phyloP scores from a whole-genome alignment of 2,329 filamentous ascomycete genomes.

The Tolypocladium guangdongense region DNA sequence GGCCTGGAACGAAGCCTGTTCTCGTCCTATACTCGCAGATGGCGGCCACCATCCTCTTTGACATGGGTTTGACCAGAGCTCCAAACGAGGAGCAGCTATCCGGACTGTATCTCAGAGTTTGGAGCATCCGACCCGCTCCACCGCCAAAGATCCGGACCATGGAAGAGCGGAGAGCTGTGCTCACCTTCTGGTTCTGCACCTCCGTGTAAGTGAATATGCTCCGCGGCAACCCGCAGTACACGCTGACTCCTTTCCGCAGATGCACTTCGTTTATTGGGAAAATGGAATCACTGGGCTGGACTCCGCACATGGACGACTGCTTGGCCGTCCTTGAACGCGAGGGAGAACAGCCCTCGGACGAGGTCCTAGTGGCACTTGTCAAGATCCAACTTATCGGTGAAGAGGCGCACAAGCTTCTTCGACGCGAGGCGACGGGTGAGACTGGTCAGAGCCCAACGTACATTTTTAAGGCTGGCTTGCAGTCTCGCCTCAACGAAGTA shows the following conservation, averaged over 20 bases:
- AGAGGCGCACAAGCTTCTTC: constrained; percentile 21
- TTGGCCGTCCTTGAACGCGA: constrained; percentile 33
- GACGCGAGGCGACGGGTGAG: constrained; percentile 18
- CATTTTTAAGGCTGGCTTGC: constrained; percentile 20
- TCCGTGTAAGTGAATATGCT: constrained; percentile 19
- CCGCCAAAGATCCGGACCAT: constrained; percentile 26
- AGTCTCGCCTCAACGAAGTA: constrained; percentile 16
- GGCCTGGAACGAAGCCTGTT: constrained; percentile 27
- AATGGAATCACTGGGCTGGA: constrained; percentile 45
- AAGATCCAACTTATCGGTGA: constrained; percentile 29
- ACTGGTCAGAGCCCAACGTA: constrained; percentile 17
- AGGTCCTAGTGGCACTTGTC: constrained; percentile 27
- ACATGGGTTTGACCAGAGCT: constrained; percentile 32
- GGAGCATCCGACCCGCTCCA: constrained; percentile 13
- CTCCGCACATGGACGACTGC: constrained; percentile 46
- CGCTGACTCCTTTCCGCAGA: constrained; percentile 9
- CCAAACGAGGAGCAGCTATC: constrained; percentile 24
- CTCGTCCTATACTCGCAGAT: constrained; percentile 32
- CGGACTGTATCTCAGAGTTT: constrained; percentile 24
- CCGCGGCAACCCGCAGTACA: neutral
- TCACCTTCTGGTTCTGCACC: constrained; percentile 33
- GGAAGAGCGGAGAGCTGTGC: constrained; percentile 37
- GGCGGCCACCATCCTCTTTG: constrained; percentile 30
- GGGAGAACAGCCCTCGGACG: constrained; percentile 37
- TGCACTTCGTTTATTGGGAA: constrained; percentile 30